Evolutionary conservation across 768 basidiomycete genomes (phyloP).

Genomic region (Russula brevipes): DNA sequence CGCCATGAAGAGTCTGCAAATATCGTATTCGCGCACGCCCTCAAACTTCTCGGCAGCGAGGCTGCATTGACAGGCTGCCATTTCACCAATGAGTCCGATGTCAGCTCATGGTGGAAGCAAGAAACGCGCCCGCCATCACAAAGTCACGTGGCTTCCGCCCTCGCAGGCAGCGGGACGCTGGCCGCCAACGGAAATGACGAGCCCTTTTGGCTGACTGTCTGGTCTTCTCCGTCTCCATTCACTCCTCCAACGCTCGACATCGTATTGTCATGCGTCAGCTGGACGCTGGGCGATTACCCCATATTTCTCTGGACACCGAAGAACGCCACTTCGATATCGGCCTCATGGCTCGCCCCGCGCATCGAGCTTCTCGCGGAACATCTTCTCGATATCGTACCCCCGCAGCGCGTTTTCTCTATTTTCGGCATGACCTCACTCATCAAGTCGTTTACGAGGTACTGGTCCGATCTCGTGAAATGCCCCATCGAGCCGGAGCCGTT

Average conservation of each 20-base stretch:
- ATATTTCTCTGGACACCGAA: constrained; percentile 47
- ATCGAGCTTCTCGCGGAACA: constrained; percentile 36
- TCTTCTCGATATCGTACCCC: constrained; percentile 36
- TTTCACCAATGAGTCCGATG: constrained; percentile 35
- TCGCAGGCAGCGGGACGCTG: neutral
- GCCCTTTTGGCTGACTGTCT: constrained; percentile 48
- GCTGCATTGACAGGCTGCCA: constrained; percentile 36
- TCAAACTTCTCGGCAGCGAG: constrained; percentile 39
- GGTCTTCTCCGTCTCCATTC: constrained; percentile 36
- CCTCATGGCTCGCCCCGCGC: constrained; percentile 35
- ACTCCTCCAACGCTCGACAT: constrained; percentile 36
- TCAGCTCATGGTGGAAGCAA: constrained; percentile 27
- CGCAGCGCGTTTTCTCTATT: constrained; percentile 47
- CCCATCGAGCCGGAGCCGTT: constrained; percentile 40
- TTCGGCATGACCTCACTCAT: constrained; percentile 43
- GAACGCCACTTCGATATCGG: constrained; percentile 27
- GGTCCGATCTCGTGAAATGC: constrained; percentile 42
- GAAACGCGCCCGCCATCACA: constrained; percentile 24
- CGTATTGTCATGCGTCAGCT: constrained; percentile 44
- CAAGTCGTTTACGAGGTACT: constrained; percentile 40
- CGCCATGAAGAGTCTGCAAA: constrained; percentile 47
- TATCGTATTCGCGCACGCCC: constrained; percentile 49
- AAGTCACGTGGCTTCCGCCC: constrained; percentile 18
- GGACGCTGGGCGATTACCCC: constrained; percentile 44
- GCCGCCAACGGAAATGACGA: constrained; percentile 12